These are phyloP conservation scores for Tricholoma matsutake DNA, from an alignment of 768 basidiomycete genomes.

Conservation along the genomic window DNA sequence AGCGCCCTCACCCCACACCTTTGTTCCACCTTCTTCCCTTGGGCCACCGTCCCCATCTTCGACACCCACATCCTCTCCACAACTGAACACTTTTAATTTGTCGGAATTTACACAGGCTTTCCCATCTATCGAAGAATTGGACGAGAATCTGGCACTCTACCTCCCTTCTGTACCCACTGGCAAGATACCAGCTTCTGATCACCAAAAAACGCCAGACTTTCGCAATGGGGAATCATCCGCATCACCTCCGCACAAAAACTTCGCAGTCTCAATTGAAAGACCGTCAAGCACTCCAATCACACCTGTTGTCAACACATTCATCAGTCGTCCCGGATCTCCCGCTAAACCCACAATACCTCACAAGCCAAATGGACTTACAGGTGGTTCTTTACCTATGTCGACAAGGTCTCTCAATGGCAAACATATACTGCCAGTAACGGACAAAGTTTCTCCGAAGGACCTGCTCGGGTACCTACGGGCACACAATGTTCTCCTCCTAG, in stretches of 20 bases:
- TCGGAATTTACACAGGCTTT: constrained; percentile 65
- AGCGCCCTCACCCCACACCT: constrained; percentile 52
- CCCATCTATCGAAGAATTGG: constrained; percentile 74
- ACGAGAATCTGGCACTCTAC: constrained; percentile 48
- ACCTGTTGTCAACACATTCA: constrained; percentile 50
- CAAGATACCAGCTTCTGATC: constrained; percentile 26
- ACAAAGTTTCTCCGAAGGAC: constrained; percentile 56
- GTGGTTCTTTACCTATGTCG: constrained; percentile 24
- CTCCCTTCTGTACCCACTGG: constrained; percentile 51
- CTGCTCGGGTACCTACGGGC: constrained; percentile 54
- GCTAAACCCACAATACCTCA: constrained; percentile 31
- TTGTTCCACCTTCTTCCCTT: constrained; percentile 68
- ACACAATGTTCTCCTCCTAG: constrained; percentile 72
- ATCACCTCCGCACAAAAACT: constrained; percentile 35
- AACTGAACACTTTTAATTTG: constrained; percentile 33
- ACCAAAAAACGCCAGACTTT: constrained; percentile 18
- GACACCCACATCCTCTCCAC: constrained; percentile 64
- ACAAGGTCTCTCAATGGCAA: constrained; percentile 34
- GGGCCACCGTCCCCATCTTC: constrained; percentile 77
- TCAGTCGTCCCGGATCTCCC: constrained; percentile 65
- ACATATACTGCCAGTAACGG: constrained; percentile 54
- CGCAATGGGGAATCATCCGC: constrained; percentile 26
- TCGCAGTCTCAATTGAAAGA: constrained; percentile 45
- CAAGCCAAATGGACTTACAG: constrained; percentile 38
- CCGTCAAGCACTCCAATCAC: constrained; percentile 73